phyloP scores from a whole-genome alignment of 768 basidiomycete genomes.

The Lactarius akahatsu region DNA sequence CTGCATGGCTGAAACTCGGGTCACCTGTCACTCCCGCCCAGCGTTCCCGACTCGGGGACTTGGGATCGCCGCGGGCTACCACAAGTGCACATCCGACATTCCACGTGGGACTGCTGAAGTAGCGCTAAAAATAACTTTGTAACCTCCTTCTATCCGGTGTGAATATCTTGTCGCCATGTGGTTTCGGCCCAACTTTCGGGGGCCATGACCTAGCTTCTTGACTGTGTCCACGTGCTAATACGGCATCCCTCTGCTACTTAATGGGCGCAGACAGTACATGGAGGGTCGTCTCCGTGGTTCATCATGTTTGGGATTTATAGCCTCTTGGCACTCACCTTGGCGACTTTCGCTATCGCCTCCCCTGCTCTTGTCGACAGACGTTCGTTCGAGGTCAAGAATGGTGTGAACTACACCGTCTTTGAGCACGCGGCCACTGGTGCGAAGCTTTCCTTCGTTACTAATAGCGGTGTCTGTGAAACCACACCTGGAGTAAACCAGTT shows the following conservation, averaged over 20 bases:
- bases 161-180: neutral
- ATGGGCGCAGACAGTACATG: neutral
- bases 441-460: slow-evolving; percentile 1
- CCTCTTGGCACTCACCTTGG: slow-evolving; percentile 5
- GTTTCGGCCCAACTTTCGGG: neutral
- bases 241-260: neutral
- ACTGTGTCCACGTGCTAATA: neutral
- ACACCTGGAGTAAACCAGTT: slow-evolving; percentile 3
- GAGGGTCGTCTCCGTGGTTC: neutral
- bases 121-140: neutral
- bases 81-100: neutral
- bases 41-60: neutral
- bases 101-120: neutral
- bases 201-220: neutral
- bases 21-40: neutral
- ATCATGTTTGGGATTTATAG: slow-evolving; percentile 2
- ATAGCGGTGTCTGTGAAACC: slow-evolving; percentile 1
- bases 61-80: neutral
- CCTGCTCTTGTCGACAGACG: slow-evolving; percentile 3
- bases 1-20: neutral
- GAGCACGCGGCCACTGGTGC: slow-evolving; percentile 6
- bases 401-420: slow-evolving; percentile 2
- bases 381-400: slow-evolving; percentile 14
- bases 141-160: neutral
- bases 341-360: neutral